Base-by-base conservation (phyloP, 495 filamentous ascomycete genomes). In the Annulohypoxylon moriforme region DNA sequence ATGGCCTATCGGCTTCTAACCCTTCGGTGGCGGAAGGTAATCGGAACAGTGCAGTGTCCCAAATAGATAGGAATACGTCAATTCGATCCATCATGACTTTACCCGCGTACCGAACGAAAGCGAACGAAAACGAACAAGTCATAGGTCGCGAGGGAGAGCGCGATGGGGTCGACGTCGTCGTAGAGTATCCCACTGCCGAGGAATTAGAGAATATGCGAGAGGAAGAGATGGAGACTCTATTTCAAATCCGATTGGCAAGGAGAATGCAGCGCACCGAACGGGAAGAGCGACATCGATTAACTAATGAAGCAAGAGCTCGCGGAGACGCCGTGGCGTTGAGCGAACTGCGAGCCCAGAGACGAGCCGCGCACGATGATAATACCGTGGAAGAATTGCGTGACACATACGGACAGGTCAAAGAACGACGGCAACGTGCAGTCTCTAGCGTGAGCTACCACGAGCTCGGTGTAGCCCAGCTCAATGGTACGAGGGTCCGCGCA, bases 1-100 rank as follows among this genome's bases (percentile, higher is more conserved):
- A 47, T 27, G 66, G 63, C 13, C 31, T 49, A 2, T 53, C 63
- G 8, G 40, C 49, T 46, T 58, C 61, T 22, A 68, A 67, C 29
- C 34, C 60, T 8, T 34, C 67, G 0, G 67, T 55, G 60, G 42
- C 71, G 16, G 74, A 76, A 34, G 42, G 65, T 24, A 76, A 76
- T 44, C 65, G 68, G 46, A 68, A 65, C 14, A 72, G 68, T 47
- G 49, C 76, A 3, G 36, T 57, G 14, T 68, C 76, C 11, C 67
- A 69, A 1, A 87, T 97, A 14, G 92, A 93, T 72, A 90, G 96
- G 42, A 91, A 94, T 70, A 93, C 93, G 0, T 96, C 92, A 5
- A 84, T 98, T 25, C 90, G 96, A 67, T 96, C 93, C 5, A 89
- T 98, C 52, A 96, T 97, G 85, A 98, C 96, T 0, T 82, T 99